Conservation (phyloP, 2,329 filamentous ascomycete genomes). For the Penicillium thymicola region DNA sequence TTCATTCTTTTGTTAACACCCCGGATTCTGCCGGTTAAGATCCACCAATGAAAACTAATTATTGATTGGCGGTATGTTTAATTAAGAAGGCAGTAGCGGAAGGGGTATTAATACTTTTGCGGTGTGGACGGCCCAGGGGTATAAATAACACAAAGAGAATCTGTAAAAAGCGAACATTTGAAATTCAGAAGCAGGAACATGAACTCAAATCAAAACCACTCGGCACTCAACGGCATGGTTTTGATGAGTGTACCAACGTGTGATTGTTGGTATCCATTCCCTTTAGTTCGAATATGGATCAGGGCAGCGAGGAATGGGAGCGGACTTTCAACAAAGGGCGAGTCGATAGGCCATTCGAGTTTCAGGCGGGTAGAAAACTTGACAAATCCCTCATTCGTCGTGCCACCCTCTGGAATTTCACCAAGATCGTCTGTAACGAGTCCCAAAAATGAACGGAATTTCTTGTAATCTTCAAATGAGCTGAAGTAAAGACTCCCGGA, state of each 20-base stretch:
- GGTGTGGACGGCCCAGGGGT: too few species aligned
- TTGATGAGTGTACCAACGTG: slow-evolving; percentile 44
- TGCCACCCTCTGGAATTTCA: slow-evolving; percentile 11
- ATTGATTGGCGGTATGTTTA: too few species aligned
- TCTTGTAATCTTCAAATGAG: slow-evolving; percentile 52
- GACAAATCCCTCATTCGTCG: slow-evolving; percentile 29
- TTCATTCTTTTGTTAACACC: too few species aligned
- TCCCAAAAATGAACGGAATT: slow-evolving; percentile 18
- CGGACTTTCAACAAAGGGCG: slow-evolving; percentile 29
- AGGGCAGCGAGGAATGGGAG: slow-evolving; percentile 37
- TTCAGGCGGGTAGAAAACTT: slow-evolving; percentile 20
- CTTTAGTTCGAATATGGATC: slow-evolving; percentile 37
- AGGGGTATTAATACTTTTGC: too few species aligned
- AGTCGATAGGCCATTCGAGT: slow-evolving; percentile 32
- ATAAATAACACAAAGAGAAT: too few species aligned
- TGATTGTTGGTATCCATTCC: slow-evolving; percentile 42
- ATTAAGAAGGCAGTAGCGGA: too few species aligned
- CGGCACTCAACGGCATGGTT: slow-evolving; percentile 32
- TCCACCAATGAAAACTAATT: too few species aligned
- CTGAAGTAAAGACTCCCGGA: slow-evolving; percentile 64
- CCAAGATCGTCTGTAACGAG: slow-evolving; percentile 40
- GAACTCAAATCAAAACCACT: slow-evolving; percentile 28
- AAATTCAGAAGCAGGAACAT: too few species aligned
- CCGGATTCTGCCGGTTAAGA: too few species aligned
- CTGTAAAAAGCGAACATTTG: too few species aligned